Percentiles rank a stretch among this genome's conserved stretches.
Evolutionary conservation across 2,329 filamentous ascomycete species (phyloP).

Genomic region (Alternaria arbusti): DNA sequence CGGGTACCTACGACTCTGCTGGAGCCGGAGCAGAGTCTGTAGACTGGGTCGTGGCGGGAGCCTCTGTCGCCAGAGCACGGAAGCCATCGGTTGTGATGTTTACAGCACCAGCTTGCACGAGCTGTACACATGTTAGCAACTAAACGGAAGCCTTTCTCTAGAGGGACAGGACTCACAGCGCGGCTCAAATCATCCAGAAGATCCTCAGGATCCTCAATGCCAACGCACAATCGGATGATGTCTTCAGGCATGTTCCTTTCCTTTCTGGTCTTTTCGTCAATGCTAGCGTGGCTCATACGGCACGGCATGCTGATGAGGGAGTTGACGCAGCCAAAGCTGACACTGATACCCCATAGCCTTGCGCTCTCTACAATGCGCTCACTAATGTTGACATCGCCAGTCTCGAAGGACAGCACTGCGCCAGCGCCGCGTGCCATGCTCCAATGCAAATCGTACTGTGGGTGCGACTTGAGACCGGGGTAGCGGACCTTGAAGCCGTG

Average conservation of each 20-base stretch:
- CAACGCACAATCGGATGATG: conserved; percentile 92
- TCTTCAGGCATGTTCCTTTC: conserved; percentile 85
- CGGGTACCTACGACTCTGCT: conserved; percentile 12
- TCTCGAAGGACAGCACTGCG: conserved; percentile 95
- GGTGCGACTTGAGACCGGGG: conserved; percentile 90
- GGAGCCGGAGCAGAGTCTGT: conserved; percentile 19
- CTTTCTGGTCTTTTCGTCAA: conserved; percentile 87
- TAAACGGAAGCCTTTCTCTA: background rate
- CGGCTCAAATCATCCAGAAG: conserved; percentile 90
- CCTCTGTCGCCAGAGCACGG: conserved; percentile 59
- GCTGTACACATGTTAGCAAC: conserved; percentile 42
- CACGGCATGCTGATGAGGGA: conserved; percentile 99
- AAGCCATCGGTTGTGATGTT: conserved; percentile 85
- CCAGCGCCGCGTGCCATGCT: conserved; percentile 93
- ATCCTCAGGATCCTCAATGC: conserved; percentile 92
- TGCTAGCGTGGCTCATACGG: conserved; percentile 98
- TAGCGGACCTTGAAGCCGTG: conserved; percentile 96
- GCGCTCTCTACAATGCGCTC: conserved; percentile 95
- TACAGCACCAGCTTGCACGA: conserved; percentile 94
- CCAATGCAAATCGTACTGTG: conserved; percentile 95
- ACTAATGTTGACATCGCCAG: conserved; percentile 80
- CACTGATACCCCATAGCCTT: conserved; percentile 90
- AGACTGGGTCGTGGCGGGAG: background rate
- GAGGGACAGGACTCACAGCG: conserved; percentile 69
- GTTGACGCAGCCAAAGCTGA: conserved; percentile 98